Evolutionary conservation across 1,284 basidiomycete species (phyloP).

Genomic region (Inonotus obliquus): DNA sequence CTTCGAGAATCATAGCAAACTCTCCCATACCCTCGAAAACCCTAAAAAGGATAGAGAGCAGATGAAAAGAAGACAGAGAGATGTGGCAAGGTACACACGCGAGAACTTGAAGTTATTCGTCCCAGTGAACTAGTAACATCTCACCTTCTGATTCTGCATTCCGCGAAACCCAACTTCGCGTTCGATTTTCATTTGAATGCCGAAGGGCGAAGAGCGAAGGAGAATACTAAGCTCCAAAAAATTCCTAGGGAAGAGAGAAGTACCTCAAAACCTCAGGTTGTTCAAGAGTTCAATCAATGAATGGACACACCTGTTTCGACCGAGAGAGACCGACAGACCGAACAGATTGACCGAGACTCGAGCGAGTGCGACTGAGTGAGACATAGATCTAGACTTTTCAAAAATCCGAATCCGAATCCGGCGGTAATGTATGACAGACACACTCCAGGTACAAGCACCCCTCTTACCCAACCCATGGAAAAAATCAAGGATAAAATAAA

Average conservation of each 20-base stretch:
- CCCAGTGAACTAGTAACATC: not conserved
- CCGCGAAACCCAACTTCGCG: not conserved
- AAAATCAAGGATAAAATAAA: no score
- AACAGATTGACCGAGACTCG: not conserved
- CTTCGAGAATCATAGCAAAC: not conserved
- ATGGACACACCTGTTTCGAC: not conserved
- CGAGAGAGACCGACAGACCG: not conserved
- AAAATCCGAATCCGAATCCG: no score
- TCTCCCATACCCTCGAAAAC: no score
- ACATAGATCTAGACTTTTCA: not conserved
- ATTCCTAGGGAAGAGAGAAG: no score
- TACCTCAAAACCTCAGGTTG: no score
- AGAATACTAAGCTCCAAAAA: not conserved
- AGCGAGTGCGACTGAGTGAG: not conserved
- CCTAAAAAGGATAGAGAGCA: not conserved
- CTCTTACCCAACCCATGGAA: no score
- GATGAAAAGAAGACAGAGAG: not conserved
- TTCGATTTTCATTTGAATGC: not conserved
- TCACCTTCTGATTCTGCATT: not conserved
- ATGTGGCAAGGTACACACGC: not conserved
- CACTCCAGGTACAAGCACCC: no score
- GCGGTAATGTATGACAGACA: no score
- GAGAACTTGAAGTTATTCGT: not conserved
- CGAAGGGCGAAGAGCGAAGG: not conserved
- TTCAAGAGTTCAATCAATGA: no score